A percentile compares a stretch with the other conserved stretches of the same genome.
Evolutionary conservation across 805 yeast species (phyloP).

Genomic region (Tetrapisispora phaffii): DNA sequence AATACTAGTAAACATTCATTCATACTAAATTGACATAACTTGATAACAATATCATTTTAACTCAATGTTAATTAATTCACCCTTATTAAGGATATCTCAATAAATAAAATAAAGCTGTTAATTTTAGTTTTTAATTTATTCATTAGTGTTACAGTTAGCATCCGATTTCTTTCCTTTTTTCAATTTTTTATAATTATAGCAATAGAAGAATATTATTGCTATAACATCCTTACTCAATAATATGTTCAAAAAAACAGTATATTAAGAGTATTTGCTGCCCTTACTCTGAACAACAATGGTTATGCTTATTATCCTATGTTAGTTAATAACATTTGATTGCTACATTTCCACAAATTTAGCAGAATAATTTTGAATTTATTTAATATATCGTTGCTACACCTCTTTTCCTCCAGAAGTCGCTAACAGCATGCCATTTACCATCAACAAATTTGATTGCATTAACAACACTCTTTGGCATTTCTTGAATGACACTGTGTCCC

Average conservation of each 20-base stretch:
- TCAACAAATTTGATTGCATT: slow-evolving; percentile 39
- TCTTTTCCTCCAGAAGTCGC: slow-evolving; percentile 84
- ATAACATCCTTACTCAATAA: too few relatives aligned
- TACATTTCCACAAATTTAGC: too few relatives aligned
- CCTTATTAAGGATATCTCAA: neutral
- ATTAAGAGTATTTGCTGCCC: too few relatives aligned
- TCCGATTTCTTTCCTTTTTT: slow-evolving; percentile 1
- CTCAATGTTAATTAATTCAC: neutral
- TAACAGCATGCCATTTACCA: slow-evolving; percentile 57
- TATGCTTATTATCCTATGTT: too few relatives aligned
- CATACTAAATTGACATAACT: too few relatives aligned
- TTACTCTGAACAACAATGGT: too few relatives aligned
- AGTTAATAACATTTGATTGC: too few relatives aligned
- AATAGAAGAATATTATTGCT: neutral
- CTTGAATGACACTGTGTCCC: slow-evolving; percentile 42
- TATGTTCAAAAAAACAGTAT: too few relatives aligned
- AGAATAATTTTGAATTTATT: neutral
- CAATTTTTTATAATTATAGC: neutral
- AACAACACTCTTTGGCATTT: slow-evolving; percentile 45
- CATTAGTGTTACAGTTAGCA: neutral
- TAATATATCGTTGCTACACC: slow-evolving; percentile 35
- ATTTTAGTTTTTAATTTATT: too few relatives aligned
- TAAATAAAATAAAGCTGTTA: neutral
- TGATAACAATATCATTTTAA: too few relatives aligned
- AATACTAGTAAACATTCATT: too few relatives aligned